Base-by-base conservation (phyloP, 2,329 filamentous ascomycete genomes). In the Pezicula neosporulosa region DNA sequence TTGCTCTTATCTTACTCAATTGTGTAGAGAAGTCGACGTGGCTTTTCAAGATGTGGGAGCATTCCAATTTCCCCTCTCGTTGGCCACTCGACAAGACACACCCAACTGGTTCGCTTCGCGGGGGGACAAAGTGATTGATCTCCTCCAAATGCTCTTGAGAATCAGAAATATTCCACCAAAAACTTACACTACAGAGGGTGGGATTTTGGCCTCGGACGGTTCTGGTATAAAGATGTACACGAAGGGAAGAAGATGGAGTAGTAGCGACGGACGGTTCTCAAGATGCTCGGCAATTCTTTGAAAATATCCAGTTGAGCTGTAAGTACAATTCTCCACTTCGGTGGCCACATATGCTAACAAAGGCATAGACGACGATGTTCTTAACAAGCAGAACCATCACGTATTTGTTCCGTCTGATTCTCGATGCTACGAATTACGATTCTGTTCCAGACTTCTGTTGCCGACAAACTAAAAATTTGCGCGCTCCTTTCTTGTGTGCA, bases 21-120 rank as follows among this genome's bases (percentile, higher is more conserved):
- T 85, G 81, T 57, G 73, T 86, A 13, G 83, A 87, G 63, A 86
- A 86, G 68, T 82, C 81, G 0, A 86, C 82, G 0, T 87, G 83
- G 83, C 78, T 81, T 1, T 86, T 86, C 69, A 84, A 85, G 56
- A 82, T 80, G 2, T 87, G 82, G 82, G 82, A 85, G 59, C 80
- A 85, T 62, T 76, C 81, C 50, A 77, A 79, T 46, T 74, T 85
- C 37, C 58, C 63, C 38, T 54, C 59, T 24, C 75, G 78, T 2
- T 86, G 83, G 83, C 83, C 83, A 4, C 71, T 86, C 3, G 80
- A 82, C 36, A 74, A 75, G 52, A 77, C 78, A 77, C 78, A 7
- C 83, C 83, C 0, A 69, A 72, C 46, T 71, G 72, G 47, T 86
- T 81, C 60, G 79, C 80, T 1, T 74, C 77, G 50, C 82, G 86